Base-by-base conservation (phyloP, 192 early-diverging fungal species). In the Dissophora globulifera region DNA sequence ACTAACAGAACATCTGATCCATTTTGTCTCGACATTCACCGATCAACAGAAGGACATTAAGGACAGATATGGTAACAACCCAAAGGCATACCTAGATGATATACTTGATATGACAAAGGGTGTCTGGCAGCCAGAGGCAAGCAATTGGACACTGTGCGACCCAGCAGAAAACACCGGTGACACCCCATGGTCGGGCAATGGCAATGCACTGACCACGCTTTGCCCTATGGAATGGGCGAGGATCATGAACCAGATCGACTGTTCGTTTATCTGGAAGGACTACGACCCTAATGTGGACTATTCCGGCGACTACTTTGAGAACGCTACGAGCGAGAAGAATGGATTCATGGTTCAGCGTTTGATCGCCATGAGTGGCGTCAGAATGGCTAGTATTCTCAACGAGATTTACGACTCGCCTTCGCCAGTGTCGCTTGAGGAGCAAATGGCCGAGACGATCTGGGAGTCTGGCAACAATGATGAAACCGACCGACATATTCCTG, bases 371-470 rank as follows among this genome's bases (percentile, higher is more conserved):
- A 61, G 74, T 42, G 82, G 82, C 20, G 47, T 78, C 38, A 64
- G 82, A 13, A 83, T 83, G 62, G 82, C 82, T 0, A 62, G 72
- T 5, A 62, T 83, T 12, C 62, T 83, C n/a, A 83, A 83, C 46
- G 48, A 67, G 55, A 76, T 76, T 50, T 76, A 76, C 17, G 72
- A 76, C 22, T 58, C 72, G 22, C 52, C 62, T 13, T 27, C 43
- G 4, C 41, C 60, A 1, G 19, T 45, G 17, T 45, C 43, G n/a
- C 43, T 17, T 17, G 15, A n/a, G 4, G 43, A 45, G 43, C 43
- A 45, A n/a, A n/a, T n/a, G n/a, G n/a, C n/a, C 8, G 7, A 40
- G 7, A 40, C 38, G 38, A 40, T 40, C 38, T 7, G 38, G 7
- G 13, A 13, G 38, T 10, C 13, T 40, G 8, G 38, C 7, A 40